These are phyloP conservation scores for Cladosporium oxysporum DNA, from an alignment of 2,329 filamentous ascomycete species.

Conservation along the genomic window DNA sequence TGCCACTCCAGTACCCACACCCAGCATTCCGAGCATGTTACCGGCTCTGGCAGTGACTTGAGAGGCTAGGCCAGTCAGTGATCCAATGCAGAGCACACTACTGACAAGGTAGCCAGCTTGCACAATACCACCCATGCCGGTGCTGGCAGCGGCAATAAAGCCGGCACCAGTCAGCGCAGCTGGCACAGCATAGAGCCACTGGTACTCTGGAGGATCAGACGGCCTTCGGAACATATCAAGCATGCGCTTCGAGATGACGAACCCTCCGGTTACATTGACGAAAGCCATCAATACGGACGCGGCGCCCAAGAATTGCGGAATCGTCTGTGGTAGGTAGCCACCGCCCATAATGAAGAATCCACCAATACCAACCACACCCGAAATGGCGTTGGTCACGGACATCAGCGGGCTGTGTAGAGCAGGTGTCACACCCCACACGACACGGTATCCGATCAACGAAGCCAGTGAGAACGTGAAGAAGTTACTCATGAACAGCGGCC, in stretches of 20 bases:
- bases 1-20: slow-evolving; percentile 78
- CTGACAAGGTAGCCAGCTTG: slow-evolving; percentile 86
- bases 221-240: slow-evolving; percentile 86
- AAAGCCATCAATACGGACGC: slow-evolving; percentile 81
- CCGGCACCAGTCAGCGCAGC: slow-evolving; percentile 77
- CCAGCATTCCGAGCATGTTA: slow-evolving; percentile 83
- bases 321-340: slow-evolving; percentile 72
- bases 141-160: slow-evolving; percentile 75
- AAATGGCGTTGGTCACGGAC: slow-evolving; percentile 92
- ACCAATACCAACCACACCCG: slow-evolving; percentile 83
- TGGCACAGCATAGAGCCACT: slow-evolving; percentile 81
- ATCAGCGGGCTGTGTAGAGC: slow-evolving; percentile 86
- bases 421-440: slow-evolving; percentile 82
- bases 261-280: slow-evolving; percentile 85
- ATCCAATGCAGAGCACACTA: slow-evolving; percentile 81
- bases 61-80: slow-evolving; percentile 77
- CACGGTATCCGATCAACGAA: slow-evolving; percentile 82
- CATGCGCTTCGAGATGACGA: slow-evolving; percentile 92
- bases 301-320: slow-evolving; percentile 77
- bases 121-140: slow-evolving; percentile 79
- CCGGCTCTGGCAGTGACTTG: slow-evolving; percentile 81
- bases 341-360: slow-evolving; percentile 88
- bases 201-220: slow-evolving; percentile 84
- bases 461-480: slow-evolving; percentile 82
- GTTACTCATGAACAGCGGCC: slow-evolving; percentile 84